phyloP scores from a whole-genome alignment of 1,139 yeast species.

The Yamadazyma conglobata region DNA sequence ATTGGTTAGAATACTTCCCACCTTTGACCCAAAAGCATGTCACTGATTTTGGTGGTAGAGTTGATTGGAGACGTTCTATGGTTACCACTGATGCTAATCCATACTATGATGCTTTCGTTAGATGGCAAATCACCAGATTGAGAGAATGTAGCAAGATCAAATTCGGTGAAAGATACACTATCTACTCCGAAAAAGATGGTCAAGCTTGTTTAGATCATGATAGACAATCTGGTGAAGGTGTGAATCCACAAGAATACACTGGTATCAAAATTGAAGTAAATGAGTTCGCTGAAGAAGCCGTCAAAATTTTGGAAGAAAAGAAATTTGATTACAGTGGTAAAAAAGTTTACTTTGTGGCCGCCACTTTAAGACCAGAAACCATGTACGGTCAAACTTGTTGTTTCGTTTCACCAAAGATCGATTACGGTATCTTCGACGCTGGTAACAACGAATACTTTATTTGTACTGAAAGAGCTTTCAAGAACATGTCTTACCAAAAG shows the following conservation, averaged over 20 bases:
- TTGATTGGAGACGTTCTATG: constrained; percentile 97
- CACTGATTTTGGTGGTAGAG: constrained; percentile 81
- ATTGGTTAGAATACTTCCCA: constrained; percentile 93
- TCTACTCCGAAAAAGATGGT: constrained; percentile 95
- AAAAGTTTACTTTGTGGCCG: constrained; percentile 84
- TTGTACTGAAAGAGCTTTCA: constrained; percentile 95
- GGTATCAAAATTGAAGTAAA: constrained; percentile 80
- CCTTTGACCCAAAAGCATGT: constrained; percentile 84
- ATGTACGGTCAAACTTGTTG: constrained; percentile 99
- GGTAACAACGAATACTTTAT: constrained; percentile 75
- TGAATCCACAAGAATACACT: constrained; percentile 92
- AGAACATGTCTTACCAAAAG: constrained; percentile 95
- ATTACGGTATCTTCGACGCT: constrained; percentile 87
- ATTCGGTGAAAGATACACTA: constrained; percentile 97
- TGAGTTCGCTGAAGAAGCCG: constrained; percentile 60
- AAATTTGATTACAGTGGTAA: constrained; percentile 48
- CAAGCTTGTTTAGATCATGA: constrained; percentile 99
- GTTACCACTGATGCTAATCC: constrained; percentile 95
- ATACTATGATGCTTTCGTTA: constrained; percentile 89
- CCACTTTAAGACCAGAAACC: constrained; percentile 97
- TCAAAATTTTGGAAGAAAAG: constrained; percentile 44
- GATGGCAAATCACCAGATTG: constrained; percentile 95
- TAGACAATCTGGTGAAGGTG: constrained; percentile 96
- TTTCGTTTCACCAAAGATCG: constrained; percentile 93
- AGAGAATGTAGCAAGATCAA: constrained; percentile 86